Conservation (phyloP, 306 rosid genomes). For the Morella rubra region DNA sequence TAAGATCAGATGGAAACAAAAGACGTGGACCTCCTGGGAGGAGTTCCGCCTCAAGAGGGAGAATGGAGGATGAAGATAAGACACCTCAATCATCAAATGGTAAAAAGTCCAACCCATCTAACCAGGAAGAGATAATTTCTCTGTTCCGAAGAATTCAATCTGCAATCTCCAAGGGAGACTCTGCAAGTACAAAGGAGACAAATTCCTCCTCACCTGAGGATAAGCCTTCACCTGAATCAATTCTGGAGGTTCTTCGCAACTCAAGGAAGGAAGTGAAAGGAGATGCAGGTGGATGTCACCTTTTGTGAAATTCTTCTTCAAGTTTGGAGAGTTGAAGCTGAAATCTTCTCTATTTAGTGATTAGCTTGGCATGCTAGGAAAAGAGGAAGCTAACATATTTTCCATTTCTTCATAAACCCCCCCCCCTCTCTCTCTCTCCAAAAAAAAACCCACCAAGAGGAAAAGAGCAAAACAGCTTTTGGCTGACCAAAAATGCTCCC, state of each 20-base stretch:
- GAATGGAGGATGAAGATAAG: constrained; percentile 25
- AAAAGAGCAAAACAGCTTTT: too few relatives aligned
- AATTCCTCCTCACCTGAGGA: constrained; percentile 22
- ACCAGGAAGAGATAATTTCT: constrained; percentile 59
- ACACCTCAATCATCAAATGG: constrained; percentile 24
- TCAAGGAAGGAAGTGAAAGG: constrained; percentile 41
- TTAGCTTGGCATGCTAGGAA: too few relatives aligned
- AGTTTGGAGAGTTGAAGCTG: background rate
- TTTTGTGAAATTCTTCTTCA: background rate
- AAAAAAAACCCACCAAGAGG: too few relatives aligned
- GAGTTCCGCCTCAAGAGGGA: constrained; percentile 26
- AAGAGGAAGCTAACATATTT: too few relatives aligned
- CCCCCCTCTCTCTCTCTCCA: too few relatives aligned
- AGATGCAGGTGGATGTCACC: constrained; percentile 1
- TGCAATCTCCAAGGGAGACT: constrained; percentile 41
- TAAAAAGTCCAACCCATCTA: constrained; percentile 26
- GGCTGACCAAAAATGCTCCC: too few relatives aligned
- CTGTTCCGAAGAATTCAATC: constrained; percentile 46
- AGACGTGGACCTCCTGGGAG: constrained; percentile 31
- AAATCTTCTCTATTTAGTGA: background rate
- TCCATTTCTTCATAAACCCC: too few relatives aligned
- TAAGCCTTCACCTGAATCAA: constrained; percentile 32
- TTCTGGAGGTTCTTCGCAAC: constrained; percentile 43
- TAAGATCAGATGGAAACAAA: constrained; percentile 31
- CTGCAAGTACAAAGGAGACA: constrained; percentile 19